These are phyloP conservation scores for Tanacetum coccineum DNA, from an alignment of 129 eudicot genomes.

Conservation along the genomic window DNA sequence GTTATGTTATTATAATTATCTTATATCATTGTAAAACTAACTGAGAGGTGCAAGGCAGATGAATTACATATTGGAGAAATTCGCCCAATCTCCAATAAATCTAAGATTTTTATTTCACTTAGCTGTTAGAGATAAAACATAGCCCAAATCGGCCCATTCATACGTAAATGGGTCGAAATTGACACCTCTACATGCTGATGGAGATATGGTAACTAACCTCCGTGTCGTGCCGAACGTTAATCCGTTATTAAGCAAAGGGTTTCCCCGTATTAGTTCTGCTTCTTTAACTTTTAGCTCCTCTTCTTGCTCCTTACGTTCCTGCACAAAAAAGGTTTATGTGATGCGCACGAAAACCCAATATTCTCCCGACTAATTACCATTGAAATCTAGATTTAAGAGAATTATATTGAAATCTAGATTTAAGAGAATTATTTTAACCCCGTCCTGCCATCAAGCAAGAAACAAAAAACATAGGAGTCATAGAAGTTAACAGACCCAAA, in stretches of 20 bases:
- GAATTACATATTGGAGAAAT: too few species aligned
- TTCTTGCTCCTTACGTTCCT: slow-evolving; percentile 82
- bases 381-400: too few species aligned
- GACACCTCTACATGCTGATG: not conserved
- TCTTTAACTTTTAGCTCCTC: slow-evolving; percentile 90
- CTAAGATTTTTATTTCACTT: not conserved
- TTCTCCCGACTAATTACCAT: not conserved
- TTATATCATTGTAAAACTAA: too few species aligned
- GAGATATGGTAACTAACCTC: slow-evolving; percentile 46
- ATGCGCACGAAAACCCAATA: not conserved
- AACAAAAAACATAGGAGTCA: not conserved
- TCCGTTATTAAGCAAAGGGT: slow-evolving; percentile 77
- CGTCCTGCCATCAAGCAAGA: slow-evolving; percentile 1
- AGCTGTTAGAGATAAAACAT: slow-evolving; percentile 1
- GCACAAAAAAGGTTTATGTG: slow-evolving; percentile 10
- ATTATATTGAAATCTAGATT: too few species aligned
- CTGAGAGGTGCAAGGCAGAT: too few species aligned
- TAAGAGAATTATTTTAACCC: too few species aligned
- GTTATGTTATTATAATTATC: too few species aligned
- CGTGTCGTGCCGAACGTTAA: slow-evolving; percentile 73
- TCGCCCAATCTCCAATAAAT: not conserved
- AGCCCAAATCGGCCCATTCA: not conserved
- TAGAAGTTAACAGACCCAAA: not conserved
- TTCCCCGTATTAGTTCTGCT: slow-evolving; percentile 80
- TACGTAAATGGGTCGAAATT: not conserved